Percentiles rank a stretch among this genome's conserved stretches.
Evolutionary conservation across 2,329 filamentous ascomycete genomes (phyloP).

Genomic region (Colletotrichum tamarilloi): DNA sequence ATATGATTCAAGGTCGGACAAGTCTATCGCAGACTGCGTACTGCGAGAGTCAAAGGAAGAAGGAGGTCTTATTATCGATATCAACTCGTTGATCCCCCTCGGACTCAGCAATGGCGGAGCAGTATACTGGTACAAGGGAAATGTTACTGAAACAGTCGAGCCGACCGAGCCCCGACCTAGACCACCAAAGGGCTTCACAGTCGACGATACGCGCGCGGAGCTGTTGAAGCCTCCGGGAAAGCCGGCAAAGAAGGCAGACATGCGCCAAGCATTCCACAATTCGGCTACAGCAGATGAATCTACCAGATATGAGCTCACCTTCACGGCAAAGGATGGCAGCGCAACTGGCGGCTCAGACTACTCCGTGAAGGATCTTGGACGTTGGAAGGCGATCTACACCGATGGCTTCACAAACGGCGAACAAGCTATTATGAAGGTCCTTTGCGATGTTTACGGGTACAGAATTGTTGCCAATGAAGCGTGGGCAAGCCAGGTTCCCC

Average conservation of each 20-base stretch:
- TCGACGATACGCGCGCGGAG: background rate
- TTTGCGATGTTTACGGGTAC: background rate
- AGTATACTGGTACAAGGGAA: constrained; percentile 13
- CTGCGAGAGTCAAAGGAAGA: constrained; percentile 9
- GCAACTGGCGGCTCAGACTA: background rate
- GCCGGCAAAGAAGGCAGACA: background rate
- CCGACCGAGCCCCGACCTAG: background rate
- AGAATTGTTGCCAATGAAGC: background rate
- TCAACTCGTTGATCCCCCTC: background rate
- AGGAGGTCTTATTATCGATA: background rate
- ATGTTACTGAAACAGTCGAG: background rate
- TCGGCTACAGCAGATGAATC: background rate
- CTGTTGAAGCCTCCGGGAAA: background rate
- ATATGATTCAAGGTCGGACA: constrained; percentile 4
- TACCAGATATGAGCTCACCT: background rate
- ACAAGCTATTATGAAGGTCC: background rate
- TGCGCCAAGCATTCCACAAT: background rate
- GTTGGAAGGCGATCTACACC: background rate
- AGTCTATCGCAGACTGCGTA: constrained; percentile 1
- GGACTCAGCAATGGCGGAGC: background rate
- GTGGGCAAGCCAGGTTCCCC: background rate
- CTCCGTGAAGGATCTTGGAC: background rate
- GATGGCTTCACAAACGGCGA: background rate
- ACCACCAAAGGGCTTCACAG: background rate
- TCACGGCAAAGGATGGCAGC: background rate